Base-by-base conservation (phyloP, 163 green algal species). In the Chloroidium sp. region DNA sequence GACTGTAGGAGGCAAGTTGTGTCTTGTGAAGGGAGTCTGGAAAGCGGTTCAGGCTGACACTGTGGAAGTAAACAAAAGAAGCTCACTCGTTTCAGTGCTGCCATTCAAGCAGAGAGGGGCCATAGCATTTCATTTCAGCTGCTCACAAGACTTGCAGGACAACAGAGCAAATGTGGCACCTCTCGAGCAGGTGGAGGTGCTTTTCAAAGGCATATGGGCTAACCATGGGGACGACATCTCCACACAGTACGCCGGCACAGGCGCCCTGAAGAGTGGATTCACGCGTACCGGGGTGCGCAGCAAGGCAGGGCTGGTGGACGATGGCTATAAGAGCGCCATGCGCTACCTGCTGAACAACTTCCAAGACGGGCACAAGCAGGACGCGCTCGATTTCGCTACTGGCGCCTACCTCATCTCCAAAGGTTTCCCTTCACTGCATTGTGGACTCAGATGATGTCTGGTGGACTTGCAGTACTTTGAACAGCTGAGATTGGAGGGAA, bases 301-400 rank as follows among this genome's bases (percentile, higher is more conserved):
- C 60, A 79, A 92, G 0, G 89, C 84, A 60, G 94, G 94, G 36
- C 82, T 97, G 57, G 61, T 96, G 60, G 94, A 97, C 74, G 94
- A 98, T 75, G 93, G 92, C 68, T 67, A 82, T 69, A 93, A 95
- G 84, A 87, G 78, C 8, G 82, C 84, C 4, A 86, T 87, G 62
- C 72, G 85, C 36, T 98, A 97, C 88, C 96, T 94, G 85, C 85
- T 97, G 10, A 98, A 98, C 89, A 97, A 97, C 88, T 97, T 96
- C 84, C 79, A 88, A 78, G 92, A 95, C 79, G 92, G 93, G 3
- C 62, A 69, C 60, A 97, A 95, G 89, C 93, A 97, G 85, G 93
- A 97, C 80, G 89, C 92, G 0, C 10, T 95, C 1, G 92, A 96
- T 86, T 84, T 95, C 13, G 62, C 94, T 14, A 91, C 88, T 14